Percentiles rank a stretch among this genome's conserved stretches.
These are phyloP conservation scores for Helicostylum pulchrum DNA, from an alignment of 192 early-diverging fungal genomes.

Conservation along the genomic window DNA sequence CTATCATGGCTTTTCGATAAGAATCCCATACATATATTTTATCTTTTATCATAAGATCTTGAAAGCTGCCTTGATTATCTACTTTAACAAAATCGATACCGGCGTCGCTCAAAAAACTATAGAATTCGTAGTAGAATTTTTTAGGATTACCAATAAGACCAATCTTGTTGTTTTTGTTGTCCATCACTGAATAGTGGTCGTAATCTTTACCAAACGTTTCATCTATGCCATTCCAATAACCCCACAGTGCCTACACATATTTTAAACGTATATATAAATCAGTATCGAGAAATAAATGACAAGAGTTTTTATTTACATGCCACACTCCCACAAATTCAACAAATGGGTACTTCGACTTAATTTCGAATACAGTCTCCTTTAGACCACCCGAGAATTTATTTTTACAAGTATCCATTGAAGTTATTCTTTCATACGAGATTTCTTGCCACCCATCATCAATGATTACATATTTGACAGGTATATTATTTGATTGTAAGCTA, in stretches of 20 bases:
- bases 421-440: constrained; percentile 24
- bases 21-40: constrained; percentile 26
- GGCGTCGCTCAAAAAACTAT: constrained; percentile 40
- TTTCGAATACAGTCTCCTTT: constrained; percentile 19
- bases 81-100: constrained; percentile 55
- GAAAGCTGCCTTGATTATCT: constrained; percentile 52
- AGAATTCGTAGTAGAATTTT: constrained; percentile 51
- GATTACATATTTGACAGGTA: constrained; percentile 34
- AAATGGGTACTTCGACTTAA: constrained; percentile 25
- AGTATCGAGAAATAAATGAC: neutral
- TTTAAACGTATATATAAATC: neutral
- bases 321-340: constrained; percentile 49
- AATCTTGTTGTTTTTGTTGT: constrained; percentile 12
- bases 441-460: constrained; percentile 59
- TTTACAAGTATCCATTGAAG: constrained; percentile 30
- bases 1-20: constrained; percentile 44
- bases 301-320: constrained; percentile 29
- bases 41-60: constrained; percentile 23
- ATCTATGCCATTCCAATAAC: constrained; percentile 57
- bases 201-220: constrained; percentile 18
- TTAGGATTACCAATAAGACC: constrained; percentile 20
- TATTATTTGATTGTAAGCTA: constrained; percentile 5
- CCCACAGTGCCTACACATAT: constrained; percentile 40
- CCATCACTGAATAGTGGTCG: neutral
- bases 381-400: constrained; percentile 47